A percentile compares a stretch with the other conserved stretches of the same genome.
phyloP scores from a whole-genome alignment of 164 flowering plant genomes.

The Macadamia integrifolia region DNA sequence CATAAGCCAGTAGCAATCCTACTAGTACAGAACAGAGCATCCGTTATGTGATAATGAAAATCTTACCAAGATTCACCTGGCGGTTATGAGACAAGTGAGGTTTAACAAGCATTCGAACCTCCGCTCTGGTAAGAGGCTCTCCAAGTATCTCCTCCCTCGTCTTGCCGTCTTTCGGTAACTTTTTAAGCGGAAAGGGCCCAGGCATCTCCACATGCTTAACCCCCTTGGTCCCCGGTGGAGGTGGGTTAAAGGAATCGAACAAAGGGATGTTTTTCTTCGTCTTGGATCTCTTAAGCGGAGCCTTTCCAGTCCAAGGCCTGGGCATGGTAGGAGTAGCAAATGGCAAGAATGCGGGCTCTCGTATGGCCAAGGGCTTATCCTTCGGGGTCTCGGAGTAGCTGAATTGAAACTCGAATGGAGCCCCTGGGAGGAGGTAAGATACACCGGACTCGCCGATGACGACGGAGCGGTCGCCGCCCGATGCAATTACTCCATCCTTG shows the following conservation, averaged over 20 bases:
- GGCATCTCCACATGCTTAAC: slow-evolving; percentile 50
- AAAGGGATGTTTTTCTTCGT: slow-evolving; percentile 44
- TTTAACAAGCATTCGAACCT: slow-evolving; percentile 54
- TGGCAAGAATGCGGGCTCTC: slow-evolving; percentile 90
- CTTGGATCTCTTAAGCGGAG: slow-evolving; percentile 63
- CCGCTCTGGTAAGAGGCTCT: slow-evolving; percentile 57
- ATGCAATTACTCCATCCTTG: slow-evolving; percentile 42
- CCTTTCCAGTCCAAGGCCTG: slow-evolving; percentile 97
- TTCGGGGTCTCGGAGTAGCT: slow-evolving; percentile 95
- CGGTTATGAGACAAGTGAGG: slow-evolving; percentile 55
- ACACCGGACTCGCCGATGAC: slow-evolving; percentile 76
- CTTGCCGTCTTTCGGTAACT: slow-evolving; percentile 33
- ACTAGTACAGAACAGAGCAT: neutral
- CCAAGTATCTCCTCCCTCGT: slow-evolving; percentile 75
- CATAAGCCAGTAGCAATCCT: neutral
- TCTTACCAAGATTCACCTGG: slow-evolving; percentile 90
- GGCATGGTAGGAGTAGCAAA: slow-evolving; percentile 93
- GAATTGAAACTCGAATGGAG: slow-evolving; percentile 91
- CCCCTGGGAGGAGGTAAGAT: slow-evolving; percentile 82
- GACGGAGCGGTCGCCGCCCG: slow-evolving; percentile 61
- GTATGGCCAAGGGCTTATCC: slow-evolving; percentile 69
- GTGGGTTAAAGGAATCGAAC: slow-evolving; percentile 45
- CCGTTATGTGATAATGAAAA: neutral
- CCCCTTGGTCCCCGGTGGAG: slow-evolving; percentile 31
- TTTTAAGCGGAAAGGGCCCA: slow-evolving; percentile 41